Evolutionary conservation across 164 flowering plant genomes (phyloP), one percentile per base, ranked within the genome.

Genomic region (Santalum album): DNA sequence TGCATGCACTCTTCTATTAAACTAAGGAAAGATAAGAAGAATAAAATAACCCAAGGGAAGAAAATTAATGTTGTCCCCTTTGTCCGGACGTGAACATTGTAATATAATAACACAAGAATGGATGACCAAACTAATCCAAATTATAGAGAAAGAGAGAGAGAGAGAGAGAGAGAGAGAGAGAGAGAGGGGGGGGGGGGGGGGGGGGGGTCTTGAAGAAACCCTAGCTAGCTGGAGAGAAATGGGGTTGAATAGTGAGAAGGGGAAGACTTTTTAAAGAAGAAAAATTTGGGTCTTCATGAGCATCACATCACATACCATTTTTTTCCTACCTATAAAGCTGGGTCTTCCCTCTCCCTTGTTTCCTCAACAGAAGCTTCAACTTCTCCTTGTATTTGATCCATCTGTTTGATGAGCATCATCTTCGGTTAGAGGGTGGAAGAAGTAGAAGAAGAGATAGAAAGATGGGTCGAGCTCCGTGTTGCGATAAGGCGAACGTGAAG

Each of bases 401-500:
- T n/a, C n/a, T n/a, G n/a, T n/a, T n/a, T n/a, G n/a, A n/a, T n/a
- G n/a, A n/a, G n/a, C n/a, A n/a, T n/a, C n/a, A n/a, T n/a, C n/a
- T n/a, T n/a, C n/a, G n/a, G n/a, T n/a, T n/a, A n/a, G 34, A 49
- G 40, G 42, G 12, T 17, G 48, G 32, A 4, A n/a, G 16, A 43
- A n/a, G 9, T n/a, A 42, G 21, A 42, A 5, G 12, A 43, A 45
- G 49, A 45, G 45, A 25, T 59, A 1, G 21, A 2, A 52, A 60
- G 47, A 87, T 87, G 96, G 96, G 91, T 58, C 60, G 96, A 72
- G 91, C 96, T 63, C 96, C 96, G 19, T 87, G 96, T 63, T 87
- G 96, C 51, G 96, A 87, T 74, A 87, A 84, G 65, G 80, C 78
- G 2, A 82, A 78, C 40, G 91, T 87, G 56, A 87, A 87, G 76